These are phyloP conservation scores for Leersia perrieri DNA, from an alignment of 176 grass and related monocot genomes.

Conservation along the genomic window DNA sequence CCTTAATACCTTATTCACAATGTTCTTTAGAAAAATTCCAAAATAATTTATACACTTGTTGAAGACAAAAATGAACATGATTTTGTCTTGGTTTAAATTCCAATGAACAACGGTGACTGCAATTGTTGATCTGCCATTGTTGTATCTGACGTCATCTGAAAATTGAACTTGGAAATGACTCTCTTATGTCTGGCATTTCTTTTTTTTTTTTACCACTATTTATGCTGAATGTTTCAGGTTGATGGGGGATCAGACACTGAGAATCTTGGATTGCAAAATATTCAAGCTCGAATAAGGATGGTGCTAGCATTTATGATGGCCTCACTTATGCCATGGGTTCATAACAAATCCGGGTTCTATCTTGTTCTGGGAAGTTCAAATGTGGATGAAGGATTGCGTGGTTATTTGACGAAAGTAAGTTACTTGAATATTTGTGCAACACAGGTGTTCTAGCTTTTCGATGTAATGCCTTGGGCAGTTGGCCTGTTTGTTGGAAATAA, in stretches of 20 bases:
- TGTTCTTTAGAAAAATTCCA: neutral
- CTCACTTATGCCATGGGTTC: conserved; percentile 94
- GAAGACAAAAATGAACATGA: neutral
- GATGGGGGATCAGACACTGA: conserved; percentile 81
- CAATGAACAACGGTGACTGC: neutral
- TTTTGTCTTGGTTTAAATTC: neutral
- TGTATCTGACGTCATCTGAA: neutral
- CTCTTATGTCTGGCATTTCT: neutral
- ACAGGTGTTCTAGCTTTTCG: neutral
- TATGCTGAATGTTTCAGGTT: conserved; percentile 51
- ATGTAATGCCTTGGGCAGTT: neutral
- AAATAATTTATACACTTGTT: neutral
- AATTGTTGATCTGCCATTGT: neutral
- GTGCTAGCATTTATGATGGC: conserved; percentile 96
- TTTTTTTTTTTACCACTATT: conserved; percentile 8
- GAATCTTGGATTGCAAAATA: conserved; percentile 97
- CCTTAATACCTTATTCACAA: neutral
- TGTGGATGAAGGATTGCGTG: conserved; percentile 94
- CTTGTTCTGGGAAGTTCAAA: conserved; percentile 97
- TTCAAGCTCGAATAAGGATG: conserved; percentile 99
- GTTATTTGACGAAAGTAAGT: conserved; percentile 97
- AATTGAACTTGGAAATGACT: neutral
- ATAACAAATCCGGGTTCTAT: conserved; percentile 97
- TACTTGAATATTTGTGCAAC: conserved; percentile 1
- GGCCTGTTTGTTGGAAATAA: neutral